Conservation (phyloP, 2,329 filamentous ascomycete genomes). For the Colletotrichum higginsianum region DNA sequence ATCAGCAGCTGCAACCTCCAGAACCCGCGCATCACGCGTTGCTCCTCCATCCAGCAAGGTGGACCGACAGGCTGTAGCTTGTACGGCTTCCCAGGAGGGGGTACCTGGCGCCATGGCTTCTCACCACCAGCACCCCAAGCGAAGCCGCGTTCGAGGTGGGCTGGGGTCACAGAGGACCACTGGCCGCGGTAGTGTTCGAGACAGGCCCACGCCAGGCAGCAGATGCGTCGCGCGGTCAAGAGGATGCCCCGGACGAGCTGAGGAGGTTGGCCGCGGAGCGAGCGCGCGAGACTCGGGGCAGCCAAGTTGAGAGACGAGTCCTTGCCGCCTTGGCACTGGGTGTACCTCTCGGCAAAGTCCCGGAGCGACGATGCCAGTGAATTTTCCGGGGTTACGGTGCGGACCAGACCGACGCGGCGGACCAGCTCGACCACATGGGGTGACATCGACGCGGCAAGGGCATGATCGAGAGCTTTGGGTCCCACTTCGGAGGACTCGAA, state of each 20-base stretch:
- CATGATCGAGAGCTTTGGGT: too few relatives aligned
- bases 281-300: background rate
- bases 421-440: too few relatives aligned
- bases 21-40: slow-evolving; percentile 34
- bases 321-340: background rate
- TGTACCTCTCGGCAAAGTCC: slow-evolving; percentile 16
- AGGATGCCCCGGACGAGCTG: background rate
- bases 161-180: slow-evolving; percentile 13
- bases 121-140: background rate
- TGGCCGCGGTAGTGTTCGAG: slow-evolving; percentile 14
- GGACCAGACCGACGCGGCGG: too few relatives aligned
- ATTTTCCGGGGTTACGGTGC: too few relatives aligned
- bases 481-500: too few relatives aligned
- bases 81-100: slow-evolving; percentile 1
- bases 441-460: too few relatives aligned
- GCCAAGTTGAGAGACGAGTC: background rate
- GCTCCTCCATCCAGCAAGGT: slow-evolving; percentile 30
- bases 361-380: slow-evolving; percentile 3
- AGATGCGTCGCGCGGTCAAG: slow-evolving; percentile 15
- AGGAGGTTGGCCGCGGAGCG: background rate
- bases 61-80: background rate
- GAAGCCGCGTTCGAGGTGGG: slow-evolving; percentile 6
- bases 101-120: slow-evolving; percentile 17
- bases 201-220: slow-evolving; percentile 10
- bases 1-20: slow-evolving; percentile 28